Evolutionary conservation across 106 monocot genomes (phyloP).

Genomic region (Platanthera zijinensis): DNA sequence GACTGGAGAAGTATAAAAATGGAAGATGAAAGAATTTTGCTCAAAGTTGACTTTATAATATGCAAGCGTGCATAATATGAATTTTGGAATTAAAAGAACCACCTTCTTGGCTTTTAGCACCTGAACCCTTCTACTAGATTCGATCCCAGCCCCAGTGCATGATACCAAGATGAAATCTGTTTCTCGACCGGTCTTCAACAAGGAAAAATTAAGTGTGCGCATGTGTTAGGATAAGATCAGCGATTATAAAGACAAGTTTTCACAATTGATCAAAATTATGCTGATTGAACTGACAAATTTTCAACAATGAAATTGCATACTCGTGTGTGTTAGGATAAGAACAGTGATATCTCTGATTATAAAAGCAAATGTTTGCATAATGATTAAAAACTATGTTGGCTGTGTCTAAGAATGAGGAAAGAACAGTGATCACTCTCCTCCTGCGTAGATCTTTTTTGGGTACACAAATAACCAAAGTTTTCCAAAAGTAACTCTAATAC

Average conservation of each 20-base stretch:
- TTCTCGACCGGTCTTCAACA: slow-evolving; percentile 82
- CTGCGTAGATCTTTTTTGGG: background rate
- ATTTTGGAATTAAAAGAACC: background rate
- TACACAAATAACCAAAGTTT: background rate
- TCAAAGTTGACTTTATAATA: background rate
- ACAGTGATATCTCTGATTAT: background rate
- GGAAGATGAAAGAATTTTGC: background rate
- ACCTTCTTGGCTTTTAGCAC: slow-evolving; percentile 97
- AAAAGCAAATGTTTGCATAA: background rate
- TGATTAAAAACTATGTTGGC: background rate
- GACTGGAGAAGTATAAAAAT: slow-evolving; percentile 30
- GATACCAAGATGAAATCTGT: slow-evolving; percentile 95
- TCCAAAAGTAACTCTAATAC: background rate
- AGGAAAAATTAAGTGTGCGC: background rate
- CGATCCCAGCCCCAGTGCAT: slow-evolving; percentile 83
- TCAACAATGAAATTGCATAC: slow-evolving; percentile 14
- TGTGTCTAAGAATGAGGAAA: too few species aligned
- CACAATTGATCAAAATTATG: too few species aligned
- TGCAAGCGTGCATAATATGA: background rate
- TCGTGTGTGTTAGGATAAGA: background rate
- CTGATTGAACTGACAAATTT: slow-evolving; percentile 40
- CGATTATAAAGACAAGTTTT: too few species aligned
- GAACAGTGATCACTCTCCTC: background rate
- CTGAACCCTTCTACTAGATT: slow-evolving; percentile 77
- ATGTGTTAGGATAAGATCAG: background rate